Base-by-base conservation (phyloP, 805 yeast genomes). In the Metschnikowia anglica region DNA sequence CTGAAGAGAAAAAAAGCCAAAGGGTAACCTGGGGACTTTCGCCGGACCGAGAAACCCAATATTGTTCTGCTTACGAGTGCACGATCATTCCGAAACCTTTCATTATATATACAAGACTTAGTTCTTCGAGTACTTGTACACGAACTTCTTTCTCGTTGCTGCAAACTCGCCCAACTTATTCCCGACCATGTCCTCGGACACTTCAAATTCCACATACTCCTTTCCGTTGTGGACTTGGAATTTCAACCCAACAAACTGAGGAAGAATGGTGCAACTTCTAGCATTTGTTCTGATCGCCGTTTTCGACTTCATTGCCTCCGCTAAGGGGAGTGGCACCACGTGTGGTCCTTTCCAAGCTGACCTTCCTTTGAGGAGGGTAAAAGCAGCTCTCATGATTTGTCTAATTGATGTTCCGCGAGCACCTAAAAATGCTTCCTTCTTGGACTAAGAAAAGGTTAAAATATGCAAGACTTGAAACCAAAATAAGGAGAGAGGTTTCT, bases 191-290 rank as follows among this genome's bases (percentile, higher is more conserved):
- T 93, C 93, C 61, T 93, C 97, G 7, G 85, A 79, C 21, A 93
- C 78, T 52, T 83, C 88, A 40, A 93, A 76, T 39, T 88, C 88
- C 29, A 89, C 95, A 60, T 90, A 93, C 54, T 88, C 95, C 60
- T 85, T 87, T 21, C 99, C 99, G 66, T 93, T 93, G 68, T 93
- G 99, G 26, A 93, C 87, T 65, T 93, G 96, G 65, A 93, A 93
- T 55, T 82, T 85, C 43, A 93, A 72, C 4, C 99, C 99, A 25
- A 93, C 96, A 66, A 93, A 91, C 61, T 88, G 95, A 16, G 99
- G 99, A 37, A 93, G 70, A 41, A 93, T 87, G 15, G 98, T 93
- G 60, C 98, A 93, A 26, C 91, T 72, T 62, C 99, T 79, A 32
- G 97, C 97, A 56, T 89, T 88, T n/a, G 99, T 93, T 68, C 97